Percentiles rank a stretch among this genome's conserved stretches.
phyloP scores from a whole-genome alignment of 352 stramenopile species.

The Pythium aphanidermatum region DNA sequence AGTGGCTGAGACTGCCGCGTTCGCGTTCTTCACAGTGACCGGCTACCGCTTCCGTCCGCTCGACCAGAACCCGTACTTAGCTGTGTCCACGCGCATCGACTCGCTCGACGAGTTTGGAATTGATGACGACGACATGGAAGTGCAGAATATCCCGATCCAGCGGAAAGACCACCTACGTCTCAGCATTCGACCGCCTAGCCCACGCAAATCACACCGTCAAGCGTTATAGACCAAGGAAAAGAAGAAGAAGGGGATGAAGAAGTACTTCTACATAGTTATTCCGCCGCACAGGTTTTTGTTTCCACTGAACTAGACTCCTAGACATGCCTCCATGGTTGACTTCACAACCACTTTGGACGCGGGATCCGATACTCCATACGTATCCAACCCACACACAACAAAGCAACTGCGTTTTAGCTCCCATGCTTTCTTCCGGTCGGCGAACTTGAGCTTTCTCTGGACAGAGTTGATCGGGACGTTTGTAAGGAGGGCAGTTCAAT shows the following conservation, averaged over 20 bases:
- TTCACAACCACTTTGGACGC: no score
- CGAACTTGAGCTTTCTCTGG: no score
- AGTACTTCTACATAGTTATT: neutral
- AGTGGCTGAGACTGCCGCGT: constrained; percentile 68
- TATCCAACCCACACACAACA: no score
- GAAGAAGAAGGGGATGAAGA: neutral
- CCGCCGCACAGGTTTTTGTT: no score
- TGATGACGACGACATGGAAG: constrained; percentile 41
- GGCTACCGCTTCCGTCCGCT: constrained; percentile 91
- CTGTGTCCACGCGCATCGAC: constrained; percentile 65
- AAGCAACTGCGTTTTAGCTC: no score
- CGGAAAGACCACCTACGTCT: constrained; percentile 27
- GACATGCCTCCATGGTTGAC: no score
- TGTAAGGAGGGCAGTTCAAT: no score
- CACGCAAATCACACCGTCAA: constrained; percentile 7
- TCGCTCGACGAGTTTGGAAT: constrained; percentile 73
- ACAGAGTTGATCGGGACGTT: no score
- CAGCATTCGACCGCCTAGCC: constrained; percentile 15
- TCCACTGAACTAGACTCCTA: no score
- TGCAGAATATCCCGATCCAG: constrained; percentile 26
- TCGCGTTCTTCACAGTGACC: constrained; percentile 91
- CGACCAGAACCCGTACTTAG: constrained; percentile 90
- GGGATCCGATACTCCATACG: no score
- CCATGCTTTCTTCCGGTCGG: no score
- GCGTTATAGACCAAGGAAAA: neutral